Conservation (phyloP, 495 filamentous ascomycete genomes). For the Tuber umbilicatum region DNA sequence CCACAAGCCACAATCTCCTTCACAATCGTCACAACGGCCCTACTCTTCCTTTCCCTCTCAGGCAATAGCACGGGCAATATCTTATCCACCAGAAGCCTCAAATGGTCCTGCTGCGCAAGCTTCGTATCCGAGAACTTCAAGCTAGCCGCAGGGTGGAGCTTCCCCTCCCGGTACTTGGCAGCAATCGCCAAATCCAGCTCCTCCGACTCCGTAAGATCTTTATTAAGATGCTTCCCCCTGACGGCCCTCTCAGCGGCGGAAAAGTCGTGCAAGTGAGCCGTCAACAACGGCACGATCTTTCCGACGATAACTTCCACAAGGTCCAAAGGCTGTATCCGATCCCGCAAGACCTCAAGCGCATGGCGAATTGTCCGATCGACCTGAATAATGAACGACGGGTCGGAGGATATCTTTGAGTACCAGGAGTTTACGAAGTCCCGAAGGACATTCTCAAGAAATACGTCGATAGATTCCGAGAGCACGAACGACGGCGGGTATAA, state of each 20-base stretch:
- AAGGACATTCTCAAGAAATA: slow-evolving; percentile 66
- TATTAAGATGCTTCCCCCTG: slow-evolving; percentile 75
- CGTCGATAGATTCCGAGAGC: slow-evolving; percentile 74
- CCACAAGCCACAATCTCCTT: slow-evolving; percentile 78
- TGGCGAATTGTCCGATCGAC: slow-evolving; percentile 71
- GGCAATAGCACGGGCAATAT: slow-evolving; percentile 74
- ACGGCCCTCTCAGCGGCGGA: slow-evolving; percentile 83
- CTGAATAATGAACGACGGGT: slow-evolving; percentile 71
- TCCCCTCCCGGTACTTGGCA: slow-evolving; percentile 80
- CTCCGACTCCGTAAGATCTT: slow-evolving; percentile 89
- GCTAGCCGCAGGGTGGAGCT: slow-evolving; percentile 81
- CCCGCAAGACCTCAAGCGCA: slow-evolving; percentile 63
- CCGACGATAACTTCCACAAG: slow-evolving; percentile 72
- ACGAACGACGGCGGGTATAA: slow-evolving; percentile 72
- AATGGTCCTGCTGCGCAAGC: slow-evolving; percentile 74
- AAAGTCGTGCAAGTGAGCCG: slow-evolving; percentile 84
- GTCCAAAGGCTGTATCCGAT: slow-evolving; percentile 65
- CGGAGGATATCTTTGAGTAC: slow-evolving; percentile 80
- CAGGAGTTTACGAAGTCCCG: slow-evolving; percentile 83
- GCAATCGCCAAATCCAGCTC: slow-evolving; percentile 93
- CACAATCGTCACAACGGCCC: slow-evolving; percentile 69
- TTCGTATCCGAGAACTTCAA: slow-evolving; percentile 75
- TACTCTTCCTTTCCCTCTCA: slow-evolving; percentile 63
- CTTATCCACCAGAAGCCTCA: slow-evolving; percentile 62
- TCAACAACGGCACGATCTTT: slow-evolving; percentile 78